Evolutionary conservation across 2,329 filamentous ascomycete genomes (phyloP), one percentile per base, ranked within the genome.

Genomic region (Trichophyton benhamiae): DNA sequence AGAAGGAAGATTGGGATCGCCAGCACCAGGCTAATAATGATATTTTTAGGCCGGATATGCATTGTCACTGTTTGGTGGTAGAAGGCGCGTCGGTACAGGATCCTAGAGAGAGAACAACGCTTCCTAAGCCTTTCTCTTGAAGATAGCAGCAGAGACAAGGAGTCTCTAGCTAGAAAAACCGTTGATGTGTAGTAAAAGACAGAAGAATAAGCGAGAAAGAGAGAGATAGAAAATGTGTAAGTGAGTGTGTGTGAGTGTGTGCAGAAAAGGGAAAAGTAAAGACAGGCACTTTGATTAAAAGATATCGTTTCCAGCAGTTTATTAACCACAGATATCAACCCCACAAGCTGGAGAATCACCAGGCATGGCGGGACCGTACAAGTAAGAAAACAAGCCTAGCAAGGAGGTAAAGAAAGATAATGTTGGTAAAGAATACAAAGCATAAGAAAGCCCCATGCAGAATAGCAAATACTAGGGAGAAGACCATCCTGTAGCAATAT

Each of bases 1-100:
- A 76, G 75, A 66, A 76, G 76, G 57, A 75, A 66, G 41, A 68
- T 69, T 60, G 75, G 73, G 42, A 71, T 70, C 62, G 74, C 62
- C 62, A 76, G 66, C 63, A 72, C 73, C 60, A 75, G 63, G 62
- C 75, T 65, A 60, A 73, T 72, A 59, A 75, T 71, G 17, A 72
- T 65, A 46, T 72, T 67, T 63, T 74, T 70, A 30, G 49, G 15
- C 6, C 49, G 49, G 64, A 76, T 68, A 58, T 72, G 66, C 65
- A 55, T 53, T 58, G 57, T 63, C 41, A 17, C n/a, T 49, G 46
- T 6, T 48, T 22, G 20, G 11, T 22, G 8, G 3, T 48, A 25
- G 44, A 22, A 9, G 20, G 8, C 20, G 8, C 20, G 20, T 48
- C 9, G 44, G 8, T 20, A 17, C 1, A 9, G 44, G 44, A 8